Percentiles rank a stretch among this genome's conserved stretches.
These are phyloP conservation scores for Schizosaccharomyces versatilis DNA, from an alignment of 1,139 yeast species.

Conservation along the genomic window DNA sequence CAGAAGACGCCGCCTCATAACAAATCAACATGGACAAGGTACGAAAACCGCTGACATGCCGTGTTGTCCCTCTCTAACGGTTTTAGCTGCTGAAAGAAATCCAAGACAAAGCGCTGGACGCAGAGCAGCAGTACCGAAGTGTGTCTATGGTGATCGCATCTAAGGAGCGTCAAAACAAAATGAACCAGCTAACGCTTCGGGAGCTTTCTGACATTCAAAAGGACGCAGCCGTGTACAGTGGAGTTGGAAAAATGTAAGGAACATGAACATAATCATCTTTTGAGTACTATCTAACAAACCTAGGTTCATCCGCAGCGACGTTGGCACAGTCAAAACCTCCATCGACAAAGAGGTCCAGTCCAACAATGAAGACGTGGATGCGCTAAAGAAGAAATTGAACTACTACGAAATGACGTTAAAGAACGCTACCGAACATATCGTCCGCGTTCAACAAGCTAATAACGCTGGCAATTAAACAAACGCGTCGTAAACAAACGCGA, in stretches of 20 bases:
- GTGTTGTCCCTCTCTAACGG: neutral
- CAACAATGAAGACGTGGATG: neutral
- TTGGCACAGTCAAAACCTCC: neutral
- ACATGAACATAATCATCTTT: neutral
- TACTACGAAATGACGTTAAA: neutral
- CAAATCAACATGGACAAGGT: neutral
- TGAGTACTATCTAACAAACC: neutral
- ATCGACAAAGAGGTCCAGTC: neutral
- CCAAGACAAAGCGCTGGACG: neutral
- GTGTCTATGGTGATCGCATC: neutral
- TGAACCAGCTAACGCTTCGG: neutral
- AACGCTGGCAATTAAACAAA: neutral
- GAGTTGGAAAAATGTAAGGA: constrained; percentile 1
- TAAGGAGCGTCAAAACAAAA: neutral
- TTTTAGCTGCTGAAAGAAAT: neutral
- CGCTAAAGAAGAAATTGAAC: neutral
- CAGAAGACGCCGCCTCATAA: too few species aligned
- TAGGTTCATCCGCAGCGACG: neutral
- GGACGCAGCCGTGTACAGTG: neutral
- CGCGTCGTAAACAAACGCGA: neutral
- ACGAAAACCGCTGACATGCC: neutral
- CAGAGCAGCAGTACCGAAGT: neutral
- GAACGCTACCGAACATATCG: neutral
- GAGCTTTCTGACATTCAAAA: neutral
- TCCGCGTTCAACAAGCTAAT: neutral